Conservation (phyloP, 1,284 basidiomycete genomes). For the Coriolopsis trogii region DNA sequence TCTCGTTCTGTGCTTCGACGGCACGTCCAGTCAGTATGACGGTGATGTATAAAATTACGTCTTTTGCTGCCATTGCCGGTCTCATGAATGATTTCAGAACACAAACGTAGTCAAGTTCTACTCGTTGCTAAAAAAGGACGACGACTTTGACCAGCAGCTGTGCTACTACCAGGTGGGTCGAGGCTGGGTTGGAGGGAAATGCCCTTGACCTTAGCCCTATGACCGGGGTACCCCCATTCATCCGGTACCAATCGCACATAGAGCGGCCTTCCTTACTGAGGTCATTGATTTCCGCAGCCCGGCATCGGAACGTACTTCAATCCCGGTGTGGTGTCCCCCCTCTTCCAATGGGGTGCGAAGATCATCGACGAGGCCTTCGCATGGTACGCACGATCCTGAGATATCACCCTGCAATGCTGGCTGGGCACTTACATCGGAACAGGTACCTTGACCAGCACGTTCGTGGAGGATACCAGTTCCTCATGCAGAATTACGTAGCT, state of each 20-base stretch:
- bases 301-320: constrained; percentile 56
- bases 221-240: too few species aligned
- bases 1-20: constrained; percentile 56
- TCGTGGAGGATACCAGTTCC: constrained; percentile 62
- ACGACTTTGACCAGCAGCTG: constrained; percentile 35
- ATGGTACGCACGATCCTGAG: constrained; percentile 33
- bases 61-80: too few species aligned
- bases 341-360: constrained; percentile 44
- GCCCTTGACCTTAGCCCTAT: too few species aligned
- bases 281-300: constrained; percentile 21
- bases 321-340: constrained; percentile 38
- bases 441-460: constrained; percentile 54
- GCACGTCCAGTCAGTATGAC: constrained; percentile 52
- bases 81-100: too few species aligned
- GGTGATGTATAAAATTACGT: constrained; percentile 39
- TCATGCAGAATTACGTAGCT: constrained; percentile 61
- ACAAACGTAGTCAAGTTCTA: constrained; percentile 47
- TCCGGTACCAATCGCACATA: neutral
- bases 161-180: constrained; percentile 44
- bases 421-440: too few species aligned
- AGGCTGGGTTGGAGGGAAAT: too few species aligned
- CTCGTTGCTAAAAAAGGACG: constrained; percentile 41
- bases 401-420: neutral
- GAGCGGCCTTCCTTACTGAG: neutral
- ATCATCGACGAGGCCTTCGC: constrained; percentile 50